Base-by-base conservation (phyloP, 441 rosid genomes). In the Omphalea diandra region DNA sequence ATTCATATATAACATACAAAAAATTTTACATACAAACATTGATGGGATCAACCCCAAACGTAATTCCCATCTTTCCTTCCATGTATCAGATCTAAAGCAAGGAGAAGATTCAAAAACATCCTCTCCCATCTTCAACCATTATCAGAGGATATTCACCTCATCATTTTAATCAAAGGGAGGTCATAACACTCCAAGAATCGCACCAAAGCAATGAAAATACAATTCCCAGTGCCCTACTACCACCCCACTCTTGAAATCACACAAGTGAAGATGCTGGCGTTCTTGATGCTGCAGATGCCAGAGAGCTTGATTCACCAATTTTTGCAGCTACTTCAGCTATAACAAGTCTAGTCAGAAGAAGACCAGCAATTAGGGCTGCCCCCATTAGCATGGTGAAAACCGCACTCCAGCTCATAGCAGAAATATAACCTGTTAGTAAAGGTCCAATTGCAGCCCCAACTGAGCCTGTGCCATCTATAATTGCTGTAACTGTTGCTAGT, bases 391-490 rank as follows among this genome's bases (percentile, higher is more conserved):
- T 92, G 1, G 91, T 78, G 79, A 92, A 95, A 73, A 92, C 99
- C 2, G 90, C 86, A 2, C 72, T 81, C 99, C 99, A 95, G 78
- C 97, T 87, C 76, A 60, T 77, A 2, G 92, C 79, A 2, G 98
- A 95, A 49, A 95, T 88, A 63, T 92, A 95, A 20, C 99, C 98
- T 0, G 99, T 90, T 60, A 95, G 38, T 29, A 95, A 49, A 5
- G 99, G 99, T 10, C 98, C 99, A 44, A 95, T 79, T 27, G 99
- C 99, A 2, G 99, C 97, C 66, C 99, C 99, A 2, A 95, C 86
- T 0, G 99, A 95, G 63, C 99, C 99, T 0, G 99, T 95, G 61
- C 99, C 98, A 35, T 95, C 98, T 47, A 95, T 95, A 26, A 95
- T 95, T 18, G 99, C 99, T 3, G 98, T 90, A 18, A 95, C 98